These are phyloP conservation scores for Aspergillus transmontanensis DNA, from an alignment of 2,329 filamentous ascomycete genomes.

Conservation along the genomic window DNA sequence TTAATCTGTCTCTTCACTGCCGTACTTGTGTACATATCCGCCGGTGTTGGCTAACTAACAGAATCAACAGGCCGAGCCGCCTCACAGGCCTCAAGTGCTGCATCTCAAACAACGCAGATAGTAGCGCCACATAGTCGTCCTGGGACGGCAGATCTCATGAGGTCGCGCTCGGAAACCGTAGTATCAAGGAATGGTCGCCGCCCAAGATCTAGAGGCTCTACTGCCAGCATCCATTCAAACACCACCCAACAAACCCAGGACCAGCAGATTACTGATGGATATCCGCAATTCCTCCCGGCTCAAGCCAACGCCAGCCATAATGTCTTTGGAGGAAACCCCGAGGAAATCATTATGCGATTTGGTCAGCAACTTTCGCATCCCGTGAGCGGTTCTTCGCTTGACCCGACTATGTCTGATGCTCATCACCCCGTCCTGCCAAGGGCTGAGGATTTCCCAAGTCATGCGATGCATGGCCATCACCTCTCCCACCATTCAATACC, in stretches of 20 bases:
- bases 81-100: slow-evolving; percentile 40
- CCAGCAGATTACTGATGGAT: slow-evolving; percentile 42
- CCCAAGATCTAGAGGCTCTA: slow-evolving; percentile 50
- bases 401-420: slow-evolving; percentile 41
- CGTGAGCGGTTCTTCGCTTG: slow-evolving; percentile 36
- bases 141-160: slow-evolving; percentile 43
- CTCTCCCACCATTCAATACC: slow-evolving; percentile 40
- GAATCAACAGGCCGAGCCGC: slow-evolving; percentile 35
- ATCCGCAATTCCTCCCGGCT: slow-evolving; percentile 41
- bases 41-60: slow-evolving; percentile 17
- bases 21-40: neutral
- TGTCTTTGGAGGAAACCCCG: slow-evolving; percentile 43
- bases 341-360: slow-evolving; percentile 50
- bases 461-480: slow-evolving; percentile 37
- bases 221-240: slow-evolving; percentile 51
- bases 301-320: slow-evolving; percentile 37
- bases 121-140: slow-evolving; percentile 42
- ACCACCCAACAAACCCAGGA: slow-evolving; percentile 48
- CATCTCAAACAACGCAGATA: slow-evolving; percentile 42
- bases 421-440: slow-evolving; percentile 39
- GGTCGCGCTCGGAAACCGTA: slow-evolving; percentile 44
- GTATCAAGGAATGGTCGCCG: slow-evolving; percentile 44
- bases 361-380: slow-evolving; percentile 46
- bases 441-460: slow-evolving; percentile 40
- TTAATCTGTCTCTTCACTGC: neutral